A percentile compares a stretch with the other conserved stretches of the same genome.
Evolutionary conservation across 2,329 filamentous ascomycete species (phyloP).

Genomic region (Aquanectria penicillioides): DNA sequence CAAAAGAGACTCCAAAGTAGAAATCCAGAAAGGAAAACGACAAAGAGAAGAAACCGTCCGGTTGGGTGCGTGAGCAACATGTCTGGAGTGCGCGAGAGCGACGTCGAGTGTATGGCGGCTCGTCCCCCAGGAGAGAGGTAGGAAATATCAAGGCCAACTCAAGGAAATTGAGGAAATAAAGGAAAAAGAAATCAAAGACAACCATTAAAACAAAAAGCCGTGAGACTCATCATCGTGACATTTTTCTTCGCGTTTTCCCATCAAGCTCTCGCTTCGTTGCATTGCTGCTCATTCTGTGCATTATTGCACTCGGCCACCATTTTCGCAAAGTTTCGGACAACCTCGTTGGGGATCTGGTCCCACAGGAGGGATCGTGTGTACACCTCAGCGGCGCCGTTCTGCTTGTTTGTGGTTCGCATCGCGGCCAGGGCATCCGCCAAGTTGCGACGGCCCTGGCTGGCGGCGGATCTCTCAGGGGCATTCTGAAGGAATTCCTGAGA

Average conservation of each 20-base stretch:
- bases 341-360: constrained; percentile 92
- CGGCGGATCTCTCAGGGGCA: constrained; percentile 59
- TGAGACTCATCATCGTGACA: constrained; percentile 50
- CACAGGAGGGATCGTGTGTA: constrained; percentile 93
- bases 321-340: constrained; percentile 91
- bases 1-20: constrained; percentile 43
- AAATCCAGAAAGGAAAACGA: constrained; percentile 44
- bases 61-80: constrained; percentile 61
- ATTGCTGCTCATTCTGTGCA: constrained; percentile 54
- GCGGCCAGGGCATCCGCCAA: constrained; percentile 82
- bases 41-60: constrained; percentile 49
- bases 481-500: constrained; percentile 74
- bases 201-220: constrained; percentile 34
- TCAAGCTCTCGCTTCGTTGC: constrained; percentile 55
- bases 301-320: constrained; percentile 83
- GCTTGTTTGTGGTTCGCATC: constrained; percentile 77
- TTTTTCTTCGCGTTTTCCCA: constrained; percentile 47
- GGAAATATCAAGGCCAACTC: constrained; percentile 35
- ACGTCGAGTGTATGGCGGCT: constrained; percentile 44
- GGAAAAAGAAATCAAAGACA: constrained; percentile 31
- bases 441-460: constrained; percentile 74
- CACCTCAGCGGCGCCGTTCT: constrained; percentile 80
- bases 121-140: constrained; percentile 36
- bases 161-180: constrained; percentile 38
- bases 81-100: constrained; percentile 51